A percentile compares a stretch with the other conserved stretches of the same genome.
These are phyloP conservation scores for Ceratobasidium sp. DNA, from an alignment of 1,284 basidiomycete genomes.

Conservation along the genomic window DNA sequence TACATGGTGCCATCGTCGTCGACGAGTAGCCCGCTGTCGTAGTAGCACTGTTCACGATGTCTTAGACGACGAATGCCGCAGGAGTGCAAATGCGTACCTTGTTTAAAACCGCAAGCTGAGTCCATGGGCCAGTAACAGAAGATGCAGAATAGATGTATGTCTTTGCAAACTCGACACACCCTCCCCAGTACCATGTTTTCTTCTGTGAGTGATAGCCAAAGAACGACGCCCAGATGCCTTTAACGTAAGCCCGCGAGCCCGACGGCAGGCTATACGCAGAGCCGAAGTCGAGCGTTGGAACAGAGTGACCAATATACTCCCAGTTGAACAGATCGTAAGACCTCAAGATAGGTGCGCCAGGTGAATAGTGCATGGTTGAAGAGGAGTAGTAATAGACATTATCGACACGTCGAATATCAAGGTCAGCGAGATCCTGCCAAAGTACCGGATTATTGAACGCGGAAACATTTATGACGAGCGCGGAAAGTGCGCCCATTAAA, in stretches of 20 bases:
- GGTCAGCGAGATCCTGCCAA: conserved; percentile 50
- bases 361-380: conserved; percentile 45
- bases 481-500: neutral
- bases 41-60: conserved; percentile 14
- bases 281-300: conserved; percentile 49
- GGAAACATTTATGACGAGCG: neutral
- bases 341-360: conserved; percentile 50
- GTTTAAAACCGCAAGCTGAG: conserved; percentile 43
- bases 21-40: conserved; percentile 41
- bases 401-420: conserved; percentile 46
- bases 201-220: conserved; percentile 47
- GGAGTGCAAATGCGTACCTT: conserved; percentile 45
- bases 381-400: conserved; percentile 49
- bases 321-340: conserved; percentile 51
- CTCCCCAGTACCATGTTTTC: conserved; percentile 50
- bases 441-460: conserved; percentile 48
- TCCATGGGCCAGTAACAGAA: conserved; percentile 6
- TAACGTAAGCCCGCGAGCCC: conserved; percentile 47
- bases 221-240: conserved; percentile 51
- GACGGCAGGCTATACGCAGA: conserved; percentile 46
- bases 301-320: conserved; percentile 51
- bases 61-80: conserved; percentile 21
- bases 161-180: conserved; percentile 48
- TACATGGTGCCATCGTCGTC: conserved; percentile 42
- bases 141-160: conserved; percentile 46